Evolutionary conservation across 2,329 filamentous ascomycete genomes (phyloP), one percentile per base, ranked within the genome.

Genomic region (Aspergillus tamarii): DNA sequence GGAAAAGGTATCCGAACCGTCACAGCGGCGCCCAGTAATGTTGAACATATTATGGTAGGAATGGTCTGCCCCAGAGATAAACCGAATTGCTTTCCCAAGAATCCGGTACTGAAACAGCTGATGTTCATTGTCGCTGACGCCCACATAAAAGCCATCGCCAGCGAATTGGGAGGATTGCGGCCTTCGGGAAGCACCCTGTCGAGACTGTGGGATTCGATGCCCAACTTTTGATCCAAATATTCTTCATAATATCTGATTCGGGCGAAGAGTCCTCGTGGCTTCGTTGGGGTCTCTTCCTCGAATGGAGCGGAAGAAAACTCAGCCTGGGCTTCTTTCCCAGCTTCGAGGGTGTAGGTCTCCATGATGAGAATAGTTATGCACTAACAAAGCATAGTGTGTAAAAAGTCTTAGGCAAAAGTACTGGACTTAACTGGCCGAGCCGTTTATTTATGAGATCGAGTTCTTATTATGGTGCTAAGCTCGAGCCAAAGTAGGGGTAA

Each of bases 141-240:
- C 84, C 84, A 86, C 62, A 86, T 75, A 62, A 84, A 71, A 12
- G 82, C 83, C 84, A 85, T 86, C 61, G 78, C 77, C 60, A 81
- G 70, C 64, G 80, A 79, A 68, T 81, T 81, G 23, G 73, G 75
- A 75, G 64, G 53, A 16, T 62, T 60, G 5, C 65, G 65, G 12
- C 71, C 61, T 41, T 71, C 70, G 39, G 83, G 79, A 7, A 76
- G 76, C 66, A 83, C 82, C 61, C 84, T 79, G 11, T 74, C 73
- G 53, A 84, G 79, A 50, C 80, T 82, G 56, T 83, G 74, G 2
- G 82, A 78, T 72, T 85, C 84, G 61, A 85, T 76, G 21, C 84
- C 84, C 46, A 85, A 70, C 66, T 78, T 81, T 52, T 69, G 70
- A 70, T 85, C 84, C 69, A 84, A 72, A 12, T 76, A 72, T 16